Conservation (phyloP, 345 rosid species). For the Salix suchowensis region DNA sequence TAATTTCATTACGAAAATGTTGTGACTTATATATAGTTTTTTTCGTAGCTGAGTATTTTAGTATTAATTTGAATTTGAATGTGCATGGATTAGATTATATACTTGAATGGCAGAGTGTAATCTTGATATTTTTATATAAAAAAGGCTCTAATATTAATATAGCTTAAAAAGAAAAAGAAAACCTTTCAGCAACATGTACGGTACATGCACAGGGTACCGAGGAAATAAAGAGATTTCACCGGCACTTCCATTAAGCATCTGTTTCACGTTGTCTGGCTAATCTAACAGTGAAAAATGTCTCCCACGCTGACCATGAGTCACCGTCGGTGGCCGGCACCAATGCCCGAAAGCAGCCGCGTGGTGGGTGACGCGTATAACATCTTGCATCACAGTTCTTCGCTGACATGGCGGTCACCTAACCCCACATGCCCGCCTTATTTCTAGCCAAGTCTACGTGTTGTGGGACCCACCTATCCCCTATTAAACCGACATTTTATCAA, state of each 20-base stretch:
- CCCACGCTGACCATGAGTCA: conserved; percentile 35
- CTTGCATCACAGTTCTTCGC: conserved; percentile 11
- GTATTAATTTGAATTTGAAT: no score
- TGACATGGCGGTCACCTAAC: conserved; percentile 65
- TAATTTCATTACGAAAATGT: no score
- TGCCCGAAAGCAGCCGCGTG: conserved; percentile 39
- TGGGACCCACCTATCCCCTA: conserved; percentile 46
- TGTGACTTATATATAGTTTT: no score
- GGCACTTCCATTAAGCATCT: not conserved
- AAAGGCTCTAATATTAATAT: no score
- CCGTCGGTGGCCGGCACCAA: conserved; percentile 34
- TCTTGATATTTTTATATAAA: no score
- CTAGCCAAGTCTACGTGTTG: conserved; percentile 46
- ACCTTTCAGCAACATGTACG: not conserved
- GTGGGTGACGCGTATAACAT: conserved; percentile 21
- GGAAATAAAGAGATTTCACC: not conserved
- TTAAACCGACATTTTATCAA: conserved; percentile 20
- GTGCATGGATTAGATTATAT: no score
- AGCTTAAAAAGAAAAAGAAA: not conserved
- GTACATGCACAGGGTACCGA: not conserved
- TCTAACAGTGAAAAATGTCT: conserved; percentile 21
- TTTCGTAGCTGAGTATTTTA: no score
- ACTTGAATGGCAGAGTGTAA: no score
- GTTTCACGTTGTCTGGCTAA: conserved; percentile 8
- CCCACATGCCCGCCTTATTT: conserved; percentile 64